These are phyloP conservation scores for Citrus australasica DNA, from an alignment of 345 rosid genomes.

Conservation along the genomic window DNA sequence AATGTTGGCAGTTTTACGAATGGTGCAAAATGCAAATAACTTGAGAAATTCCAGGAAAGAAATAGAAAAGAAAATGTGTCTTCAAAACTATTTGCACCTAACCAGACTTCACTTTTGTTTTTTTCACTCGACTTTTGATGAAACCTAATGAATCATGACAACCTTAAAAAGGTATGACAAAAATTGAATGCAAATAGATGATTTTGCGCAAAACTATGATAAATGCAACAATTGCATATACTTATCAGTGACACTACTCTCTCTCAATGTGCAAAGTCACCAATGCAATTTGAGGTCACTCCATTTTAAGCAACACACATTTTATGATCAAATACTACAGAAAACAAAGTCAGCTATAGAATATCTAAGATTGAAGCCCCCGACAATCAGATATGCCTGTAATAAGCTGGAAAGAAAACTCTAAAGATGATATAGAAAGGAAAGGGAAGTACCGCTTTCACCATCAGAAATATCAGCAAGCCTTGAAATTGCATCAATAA, in stretches of 20 bases:
- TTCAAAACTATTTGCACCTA: not conserved
- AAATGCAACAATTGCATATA: not conserved
- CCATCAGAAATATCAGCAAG: slow-evolving; percentile 75
- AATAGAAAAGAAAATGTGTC: not conserved
- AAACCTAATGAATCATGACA: not conserved
- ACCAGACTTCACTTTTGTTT: not conserved
- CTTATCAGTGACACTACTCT: not conserved
- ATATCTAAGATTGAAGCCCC: not conserved
- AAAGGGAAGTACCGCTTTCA: slow-evolving; percentile 46
- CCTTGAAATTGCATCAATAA: slow-evolving; percentile 65
- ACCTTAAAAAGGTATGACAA: not conserved
- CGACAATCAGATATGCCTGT: not conserved
- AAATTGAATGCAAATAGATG: not conserved
- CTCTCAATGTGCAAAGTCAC: not conserved
- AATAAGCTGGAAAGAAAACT: not conserved
- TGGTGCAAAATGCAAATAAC: not conserved
- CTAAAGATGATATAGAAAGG: not conserved
- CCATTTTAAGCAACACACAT: not conserved
- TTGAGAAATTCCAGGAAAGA: not conserved
- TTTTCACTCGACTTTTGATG: not conserved
- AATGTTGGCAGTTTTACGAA: not conserved
- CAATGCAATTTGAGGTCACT: not conserved
- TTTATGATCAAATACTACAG: not conserved
- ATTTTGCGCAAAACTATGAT: not conserved
- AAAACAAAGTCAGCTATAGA: not conserved